A percentile compares a stretch with the other conserved stretches of the same genome.
These are phyloP conservation scores for Leptographium wingfieldii DNA, from an alignment of 2,329 filamentous ascomycete genomes.

Conservation along the genomic window DNA sequence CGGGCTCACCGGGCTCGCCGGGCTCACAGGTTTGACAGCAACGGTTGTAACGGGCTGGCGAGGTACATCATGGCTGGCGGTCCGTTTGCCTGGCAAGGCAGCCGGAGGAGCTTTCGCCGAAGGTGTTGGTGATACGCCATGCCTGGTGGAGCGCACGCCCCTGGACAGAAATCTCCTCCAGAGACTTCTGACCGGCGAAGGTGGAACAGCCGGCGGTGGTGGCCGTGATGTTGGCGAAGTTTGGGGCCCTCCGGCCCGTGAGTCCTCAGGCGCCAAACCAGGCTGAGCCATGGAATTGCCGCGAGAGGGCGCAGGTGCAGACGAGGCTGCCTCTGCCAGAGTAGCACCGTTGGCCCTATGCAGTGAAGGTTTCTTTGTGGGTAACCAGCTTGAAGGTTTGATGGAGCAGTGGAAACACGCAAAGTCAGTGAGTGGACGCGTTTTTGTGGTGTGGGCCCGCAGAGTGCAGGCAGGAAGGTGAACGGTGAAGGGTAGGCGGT, in stretches of 20 bases:
- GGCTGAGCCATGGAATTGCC: constrained; percentile 7
- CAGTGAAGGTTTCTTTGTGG: neutral
- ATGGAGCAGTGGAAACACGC: constrained; percentile 2
- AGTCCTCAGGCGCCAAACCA: neutral
- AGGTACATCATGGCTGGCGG: neutral
- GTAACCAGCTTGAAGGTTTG: neutral
- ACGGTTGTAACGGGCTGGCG: neutral
- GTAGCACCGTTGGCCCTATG: neutral
- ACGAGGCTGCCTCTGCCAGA: constrained; percentile 4
- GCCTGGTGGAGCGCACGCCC: neutral
- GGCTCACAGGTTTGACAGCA: neutral
- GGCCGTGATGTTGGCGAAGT: neutral
- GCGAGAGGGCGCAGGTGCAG: constrained; percentile 3
- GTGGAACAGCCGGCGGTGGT: neutral
- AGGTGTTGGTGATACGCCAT: neutral
- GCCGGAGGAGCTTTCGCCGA: no score
- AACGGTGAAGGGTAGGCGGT: neutral
- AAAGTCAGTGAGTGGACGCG: constrained; percentile 1
- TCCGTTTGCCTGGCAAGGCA: neutral
- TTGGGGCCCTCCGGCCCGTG: neutral
- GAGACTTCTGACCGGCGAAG: constrained; percentile 14
- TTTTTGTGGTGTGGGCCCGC: constrained; percentile 6
- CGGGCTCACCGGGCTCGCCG: no score
- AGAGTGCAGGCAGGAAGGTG: neutral
- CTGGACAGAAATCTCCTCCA: constrained; percentile 10